A percentile compares a stretch with the other conserved stretches of the same genome.
Evolutionary conservation across 305 asterid species (phyloP).

Genomic region (Nicotiana rustica): DNA sequence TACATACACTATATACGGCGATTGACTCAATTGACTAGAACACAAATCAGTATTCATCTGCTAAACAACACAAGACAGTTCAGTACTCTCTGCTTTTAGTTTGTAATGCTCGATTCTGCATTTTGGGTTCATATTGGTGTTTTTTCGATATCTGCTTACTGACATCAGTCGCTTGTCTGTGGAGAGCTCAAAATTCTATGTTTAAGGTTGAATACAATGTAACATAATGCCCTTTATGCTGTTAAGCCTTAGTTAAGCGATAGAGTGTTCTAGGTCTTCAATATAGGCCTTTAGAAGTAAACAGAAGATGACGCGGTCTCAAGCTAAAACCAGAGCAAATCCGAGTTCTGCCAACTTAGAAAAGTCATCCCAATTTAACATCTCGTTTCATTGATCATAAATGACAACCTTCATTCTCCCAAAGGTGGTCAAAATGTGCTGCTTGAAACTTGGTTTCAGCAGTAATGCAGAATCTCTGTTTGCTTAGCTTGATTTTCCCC

Average conservation of each 20-base stretch:
- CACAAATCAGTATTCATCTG: not conserved
- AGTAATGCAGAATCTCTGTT: no score
- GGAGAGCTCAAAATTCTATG: not conserved
- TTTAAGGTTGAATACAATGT: not conserved
- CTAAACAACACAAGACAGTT: not conserved
- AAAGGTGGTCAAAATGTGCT: no score
- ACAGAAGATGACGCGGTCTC: no score
- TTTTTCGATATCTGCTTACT: not conserved
- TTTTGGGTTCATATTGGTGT: not conserved
- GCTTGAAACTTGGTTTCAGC: no score
- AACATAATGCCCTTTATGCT: not conserved
- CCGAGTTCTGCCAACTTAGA: no score
- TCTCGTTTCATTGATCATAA: no score
- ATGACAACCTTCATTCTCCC: no score
- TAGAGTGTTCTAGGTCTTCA: not conserved
- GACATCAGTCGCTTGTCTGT: not conserved
- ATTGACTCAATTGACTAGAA: not conserved
- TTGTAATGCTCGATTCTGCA: not conserved
- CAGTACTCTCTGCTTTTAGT: not conserved
- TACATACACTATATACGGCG: not conserved
- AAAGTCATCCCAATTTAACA: no score
- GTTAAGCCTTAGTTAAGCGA: not conserved
- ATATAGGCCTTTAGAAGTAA: not conserved
- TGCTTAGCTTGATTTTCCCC: no score
- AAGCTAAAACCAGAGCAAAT: no score